These are phyloP conservation scores for Neurospora sp. DNA, from an alignment of 495 filamentous ascomycete genomes.

Conservation along the genomic window DNA sequence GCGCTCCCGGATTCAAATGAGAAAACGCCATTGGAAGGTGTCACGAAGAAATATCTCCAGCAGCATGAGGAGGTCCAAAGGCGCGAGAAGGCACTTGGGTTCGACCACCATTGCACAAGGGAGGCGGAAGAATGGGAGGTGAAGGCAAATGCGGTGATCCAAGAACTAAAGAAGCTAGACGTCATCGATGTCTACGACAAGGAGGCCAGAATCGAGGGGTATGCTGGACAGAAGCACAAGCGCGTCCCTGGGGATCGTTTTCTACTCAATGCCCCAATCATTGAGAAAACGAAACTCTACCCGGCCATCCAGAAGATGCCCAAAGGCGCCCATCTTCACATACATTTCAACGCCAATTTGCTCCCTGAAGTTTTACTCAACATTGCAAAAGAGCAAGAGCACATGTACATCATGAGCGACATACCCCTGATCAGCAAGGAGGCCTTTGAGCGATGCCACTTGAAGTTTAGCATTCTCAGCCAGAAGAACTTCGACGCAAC, in stretches of 20 bases:
- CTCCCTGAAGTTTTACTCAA: slow-evolving; percentile 36
- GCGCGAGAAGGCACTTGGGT: slow-evolving; percentile 13
- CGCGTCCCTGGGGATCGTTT: slow-evolving; percentile 36
- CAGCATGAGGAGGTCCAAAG: neutral
- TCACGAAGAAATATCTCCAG: neutral
- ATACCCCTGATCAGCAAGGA: slow-evolving; percentile 16
- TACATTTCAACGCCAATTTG: slow-evolving; percentile 48
- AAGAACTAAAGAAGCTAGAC: slow-evolving; percentile 23
- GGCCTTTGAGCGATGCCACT: slow-evolving; percentile 30
- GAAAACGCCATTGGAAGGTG: too few species aligned
- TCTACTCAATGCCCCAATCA: slow-evolving; percentile 35
- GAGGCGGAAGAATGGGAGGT: slow-evolving; percentile 10
- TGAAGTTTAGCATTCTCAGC: slow-evolving; percentile 40
- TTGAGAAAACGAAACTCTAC: slow-evolving; percentile 35
- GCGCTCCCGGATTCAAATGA: too few species aligned
- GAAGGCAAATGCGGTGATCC: slow-evolving; percentile 24
- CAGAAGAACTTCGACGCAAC: slow-evolving; percentile 6
- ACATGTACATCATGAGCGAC: slow-evolving; percentile 45
- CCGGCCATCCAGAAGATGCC: slow-evolving; percentile 34
- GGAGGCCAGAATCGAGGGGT: slow-evolving; percentile 12
- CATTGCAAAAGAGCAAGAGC: slow-evolving; percentile 36
- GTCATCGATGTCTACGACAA: slow-evolving; percentile 12
- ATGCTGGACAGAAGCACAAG: slow-evolving; percentile 19
- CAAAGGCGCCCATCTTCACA: slow-evolving; percentile 46
- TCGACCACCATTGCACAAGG: slow-evolving; percentile 11